Percentiles rank a stretch among this genome's conserved stretches.
phyloP scores from a whole-genome alignment of 441 rosid species.

The Gossypium schwendimanii region DNA sequence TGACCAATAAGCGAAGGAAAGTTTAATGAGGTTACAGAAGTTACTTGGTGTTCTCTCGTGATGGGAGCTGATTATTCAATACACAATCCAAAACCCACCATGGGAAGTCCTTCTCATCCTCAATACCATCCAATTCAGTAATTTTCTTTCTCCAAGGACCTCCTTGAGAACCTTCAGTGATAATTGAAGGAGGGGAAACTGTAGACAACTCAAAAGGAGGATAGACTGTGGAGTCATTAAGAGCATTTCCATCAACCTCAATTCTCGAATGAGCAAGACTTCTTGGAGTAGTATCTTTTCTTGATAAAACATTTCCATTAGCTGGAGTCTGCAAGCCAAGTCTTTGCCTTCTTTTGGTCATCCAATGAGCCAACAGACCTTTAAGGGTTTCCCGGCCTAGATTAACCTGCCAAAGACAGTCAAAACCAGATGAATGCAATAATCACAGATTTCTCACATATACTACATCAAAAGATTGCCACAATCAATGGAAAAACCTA shows the following conservation, averaged over 20 bases:
- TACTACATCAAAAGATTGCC: background rate
- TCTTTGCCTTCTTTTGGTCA: conserved; percentile 69
- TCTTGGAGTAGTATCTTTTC: conserved; percentile 53
- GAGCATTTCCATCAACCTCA: conserved; percentile 64
- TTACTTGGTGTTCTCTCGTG: conserved; percentile 94
- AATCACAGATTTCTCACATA: background rate
- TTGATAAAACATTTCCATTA: conserved; percentile 60
- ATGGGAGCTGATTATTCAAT: conserved; percentile 86
- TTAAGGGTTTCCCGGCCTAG: conserved; percentile 91
- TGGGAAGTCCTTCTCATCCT: conserved; percentile 94
- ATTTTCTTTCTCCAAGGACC: conserved; percentile 96
- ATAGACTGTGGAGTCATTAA: conserved; percentile 71
- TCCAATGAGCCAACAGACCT: conserved; percentile 91
- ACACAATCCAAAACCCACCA: conserved; percentile 94
- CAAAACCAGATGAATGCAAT: conserved; percentile 3
- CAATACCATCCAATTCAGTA: conserved; percentile 83
- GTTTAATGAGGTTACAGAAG: conserved; percentile 3
- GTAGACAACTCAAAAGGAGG: conserved; percentile 84
- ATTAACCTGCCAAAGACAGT: conserved; percentile 62
- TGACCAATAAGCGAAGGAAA: background rate
- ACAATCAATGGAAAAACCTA: background rate
- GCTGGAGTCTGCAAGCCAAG: conserved; percentile 53
- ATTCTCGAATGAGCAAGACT: conserved; percentile 50
- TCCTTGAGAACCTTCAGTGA: conserved; percentile 96
- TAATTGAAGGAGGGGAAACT: conserved; percentile 70